Conservation (phyloP, 208 protist species). For the Herpetomonas samuelpessoai region DNA sequence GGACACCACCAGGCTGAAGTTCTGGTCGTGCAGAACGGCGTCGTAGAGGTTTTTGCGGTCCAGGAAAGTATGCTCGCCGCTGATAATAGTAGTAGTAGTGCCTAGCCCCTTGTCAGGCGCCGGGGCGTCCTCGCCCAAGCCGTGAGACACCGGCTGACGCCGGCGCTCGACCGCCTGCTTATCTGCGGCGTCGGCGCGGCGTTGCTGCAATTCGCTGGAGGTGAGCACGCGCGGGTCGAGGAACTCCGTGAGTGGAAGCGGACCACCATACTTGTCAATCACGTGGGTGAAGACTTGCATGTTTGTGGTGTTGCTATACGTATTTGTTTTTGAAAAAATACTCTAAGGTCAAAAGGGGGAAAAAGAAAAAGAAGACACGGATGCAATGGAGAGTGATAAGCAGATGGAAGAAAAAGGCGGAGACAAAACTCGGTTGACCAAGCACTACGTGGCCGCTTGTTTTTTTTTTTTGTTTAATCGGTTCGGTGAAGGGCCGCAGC, state of each 20-base stretch:
- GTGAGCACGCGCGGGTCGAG: conserved; percentile 11
- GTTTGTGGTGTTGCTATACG: no score
- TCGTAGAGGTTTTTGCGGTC: conserved; percentile 52
- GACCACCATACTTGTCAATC: conserved; percentile 24
- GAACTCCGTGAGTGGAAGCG: conserved; percentile 55
- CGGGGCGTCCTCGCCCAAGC: conserved; percentile 1
- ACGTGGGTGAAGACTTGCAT: conserved; percentile 55
- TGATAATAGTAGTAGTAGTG: conserved; percentile 10
- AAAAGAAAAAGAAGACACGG: conserved; percentile 16
- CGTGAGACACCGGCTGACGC: not conserved
- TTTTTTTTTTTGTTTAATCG: no score
- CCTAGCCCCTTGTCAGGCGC: no score
- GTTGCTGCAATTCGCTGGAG: not conserved
- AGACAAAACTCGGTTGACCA: conserved; percentile 1
- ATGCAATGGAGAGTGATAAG: conserved; percentile 2
- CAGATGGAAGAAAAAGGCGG: conserved; percentile 2
- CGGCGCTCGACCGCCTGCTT: not conserved
- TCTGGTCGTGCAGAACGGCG: conserved; percentile 27
- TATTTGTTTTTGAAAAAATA: no score
- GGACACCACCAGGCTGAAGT: conserved; percentile 39
- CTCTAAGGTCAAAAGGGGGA: conserved; percentile 1
- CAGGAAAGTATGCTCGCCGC: conserved; percentile 18
- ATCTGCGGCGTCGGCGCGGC: not conserved
- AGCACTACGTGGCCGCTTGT: no score
- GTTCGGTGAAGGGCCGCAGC: no score